phyloP scores from a whole-genome alignment of 495 filamentous ascomycete genomes.

The Staphylotrichum longicolle region DNA sequence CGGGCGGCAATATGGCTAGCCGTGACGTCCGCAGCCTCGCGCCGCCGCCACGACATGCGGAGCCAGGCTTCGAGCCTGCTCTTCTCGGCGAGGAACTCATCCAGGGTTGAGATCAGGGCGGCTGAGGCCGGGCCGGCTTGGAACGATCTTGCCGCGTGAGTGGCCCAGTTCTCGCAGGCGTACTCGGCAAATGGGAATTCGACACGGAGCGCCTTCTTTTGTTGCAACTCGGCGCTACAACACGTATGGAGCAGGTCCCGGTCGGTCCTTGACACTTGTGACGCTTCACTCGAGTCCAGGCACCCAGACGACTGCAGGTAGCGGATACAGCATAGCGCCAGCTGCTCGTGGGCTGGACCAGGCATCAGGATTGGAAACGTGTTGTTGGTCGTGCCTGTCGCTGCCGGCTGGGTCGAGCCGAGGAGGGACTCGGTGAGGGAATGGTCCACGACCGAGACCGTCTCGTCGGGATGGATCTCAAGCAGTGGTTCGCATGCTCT shows the following conservation, averaged over 20 bases:
- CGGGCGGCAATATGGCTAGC: constrained; percentile 17
- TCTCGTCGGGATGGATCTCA: constrained; percentile 52
- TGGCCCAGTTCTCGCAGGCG: constrained; percentile 27
- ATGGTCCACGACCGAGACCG: constrained; percentile 51
- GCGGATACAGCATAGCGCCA: constrained; percentile 25
- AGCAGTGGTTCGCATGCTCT: constrained; percentile 49
- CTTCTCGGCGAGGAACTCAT: constrained; percentile 12
- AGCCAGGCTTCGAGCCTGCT: constrained; percentile 16
- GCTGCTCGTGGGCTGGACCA: constrained; percentile 30
- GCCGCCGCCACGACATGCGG: neutral
- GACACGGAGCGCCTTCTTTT: neutral
- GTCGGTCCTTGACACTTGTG: too few relatives aligned
- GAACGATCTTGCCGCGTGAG: constrained; percentile 24
- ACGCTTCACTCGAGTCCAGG: constrained; percentile 7
- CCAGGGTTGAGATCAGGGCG: constrained; percentile 3
- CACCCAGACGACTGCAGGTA: constrained; percentile 27
- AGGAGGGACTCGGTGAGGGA: constrained; percentile 54
- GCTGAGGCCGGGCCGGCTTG: constrained; percentile 7
- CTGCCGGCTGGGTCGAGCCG: constrained; percentile 19
- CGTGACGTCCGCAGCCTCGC: neutral
- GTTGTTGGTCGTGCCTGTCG: neutral
- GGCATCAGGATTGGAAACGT: constrained; percentile 37
- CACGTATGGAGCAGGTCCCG: too few relatives aligned
- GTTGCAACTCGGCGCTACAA: neutral
- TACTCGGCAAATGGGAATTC: constrained; percentile 29